Conservation (phyloP, 2,329 filamentous ascomycete genomes). For the Ophiostoma angusticollis region DNA sequence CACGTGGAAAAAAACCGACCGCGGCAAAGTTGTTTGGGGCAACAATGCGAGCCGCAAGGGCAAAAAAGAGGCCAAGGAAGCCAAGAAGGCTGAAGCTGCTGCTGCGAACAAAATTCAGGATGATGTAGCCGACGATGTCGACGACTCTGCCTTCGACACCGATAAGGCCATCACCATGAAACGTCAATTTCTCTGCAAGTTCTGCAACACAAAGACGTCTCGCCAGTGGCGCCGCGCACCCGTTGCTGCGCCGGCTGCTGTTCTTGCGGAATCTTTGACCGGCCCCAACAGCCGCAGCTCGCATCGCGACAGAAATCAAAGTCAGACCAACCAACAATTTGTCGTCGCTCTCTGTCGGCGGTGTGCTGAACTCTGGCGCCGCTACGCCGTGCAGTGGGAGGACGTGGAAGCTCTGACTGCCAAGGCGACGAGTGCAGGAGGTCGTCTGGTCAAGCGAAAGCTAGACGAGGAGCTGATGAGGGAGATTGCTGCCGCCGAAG, state of each 20-base stretch:
- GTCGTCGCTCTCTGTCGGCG: constrained; percentile 77
- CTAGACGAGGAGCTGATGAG: constrained; percentile 84
- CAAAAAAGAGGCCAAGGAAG: constrained; percentile 76
- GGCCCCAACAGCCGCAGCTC: constrained; percentile 50
- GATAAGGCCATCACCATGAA: constrained; percentile 72
- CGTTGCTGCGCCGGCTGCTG: constrained; percentile 37
- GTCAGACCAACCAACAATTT: constrained; percentile 32
- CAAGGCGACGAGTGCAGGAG: constrained; percentile 68
- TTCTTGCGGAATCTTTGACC: constrained; percentile 42
- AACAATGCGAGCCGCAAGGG: constrained; percentile 77
- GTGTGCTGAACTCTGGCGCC: constrained; percentile 87
- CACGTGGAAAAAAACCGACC: constrained; percentile 89
- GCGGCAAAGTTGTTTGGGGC: constrained; percentile 80
- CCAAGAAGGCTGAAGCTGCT: constrained; percentile 57
- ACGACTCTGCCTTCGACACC: constrained; percentile 91
- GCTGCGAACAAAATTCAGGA: constrained; percentile 64
- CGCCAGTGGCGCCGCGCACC: constrained; percentile 89
- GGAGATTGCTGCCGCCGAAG: constrained; percentile 54
- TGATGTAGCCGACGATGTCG: constrained; percentile 80
- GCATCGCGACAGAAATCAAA: constrained; percentile 61
- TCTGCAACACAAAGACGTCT: constrained; percentile 68
- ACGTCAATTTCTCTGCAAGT: constrained; percentile 83
- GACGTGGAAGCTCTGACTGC: constrained; percentile 83
- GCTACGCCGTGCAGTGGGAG: constrained; percentile 93
- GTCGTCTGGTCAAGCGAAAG: constrained; percentile 73